These are phyloP conservation scores for Boletus smithii DNA, from an alignment of 1,284 basidiomycete genomes.

Conservation along the genomic window DNA sequence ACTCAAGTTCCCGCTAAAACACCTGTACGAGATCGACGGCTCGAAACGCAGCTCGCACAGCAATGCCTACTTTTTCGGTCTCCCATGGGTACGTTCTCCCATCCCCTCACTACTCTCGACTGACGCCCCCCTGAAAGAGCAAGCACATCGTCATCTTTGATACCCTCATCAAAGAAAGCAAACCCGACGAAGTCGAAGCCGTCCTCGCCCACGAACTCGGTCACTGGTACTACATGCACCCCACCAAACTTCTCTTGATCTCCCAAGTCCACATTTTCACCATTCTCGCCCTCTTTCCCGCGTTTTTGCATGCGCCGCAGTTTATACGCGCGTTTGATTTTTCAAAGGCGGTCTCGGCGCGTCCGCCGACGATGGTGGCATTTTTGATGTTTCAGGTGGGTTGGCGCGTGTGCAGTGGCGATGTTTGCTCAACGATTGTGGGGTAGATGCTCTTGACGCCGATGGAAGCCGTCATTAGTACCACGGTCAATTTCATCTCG, in stretches of 20 bases:
- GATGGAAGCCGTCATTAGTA: conserved; percentile 74
- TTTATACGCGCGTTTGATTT: conserved; percentile 89
- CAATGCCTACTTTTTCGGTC: conserved; percentile 94
- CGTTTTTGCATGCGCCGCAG: conserved; percentile 85
- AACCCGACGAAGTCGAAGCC: conserved; percentile 87
- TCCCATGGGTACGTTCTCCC: conserved; percentile 73
- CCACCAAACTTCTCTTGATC: conserved; percentile 82
- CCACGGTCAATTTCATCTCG: conserved; percentile 77
- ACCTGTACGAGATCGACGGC: conserved; percentile 96
- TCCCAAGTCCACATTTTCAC: conserved; percentile 86
- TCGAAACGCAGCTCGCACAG: conserved; percentile 92
- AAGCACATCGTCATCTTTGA: conserved; percentile 98
- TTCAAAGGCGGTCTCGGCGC: conserved; percentile 57
- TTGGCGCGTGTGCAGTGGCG: background rate
- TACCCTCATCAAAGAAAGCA: conserved; percentile 89
- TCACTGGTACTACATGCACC: conserved; percentile 91
- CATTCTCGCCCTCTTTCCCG: conserved; percentile 85
- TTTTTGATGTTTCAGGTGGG: conserved; percentile 81
- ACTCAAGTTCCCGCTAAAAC: conserved; percentile 91
- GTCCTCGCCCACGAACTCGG: conserved; percentile 93
- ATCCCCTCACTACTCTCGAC: background rate
- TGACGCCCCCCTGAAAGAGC: conserved; percentile 38
- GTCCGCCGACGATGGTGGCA: conserved; percentile 82
- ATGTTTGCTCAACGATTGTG: background rate
- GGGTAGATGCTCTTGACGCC: conserved; percentile 78